A percentile compares a stretch with the other conserved stretches of the same genome.
Conservation (phyloP, 768 basidiomycete genomes). For the Auriscalpium orientale region DNA sequence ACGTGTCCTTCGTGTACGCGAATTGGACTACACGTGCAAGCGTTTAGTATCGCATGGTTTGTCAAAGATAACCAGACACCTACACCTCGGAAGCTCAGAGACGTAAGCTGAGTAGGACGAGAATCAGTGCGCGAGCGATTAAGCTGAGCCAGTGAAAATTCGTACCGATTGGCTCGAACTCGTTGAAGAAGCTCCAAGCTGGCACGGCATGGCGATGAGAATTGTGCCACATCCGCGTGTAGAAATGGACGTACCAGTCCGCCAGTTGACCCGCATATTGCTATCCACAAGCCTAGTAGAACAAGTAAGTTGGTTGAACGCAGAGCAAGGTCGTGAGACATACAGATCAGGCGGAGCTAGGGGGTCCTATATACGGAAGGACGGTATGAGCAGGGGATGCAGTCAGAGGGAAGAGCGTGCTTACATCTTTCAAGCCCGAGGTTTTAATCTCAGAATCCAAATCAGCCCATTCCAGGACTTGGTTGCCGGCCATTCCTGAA, state of each 20-base stretch:
- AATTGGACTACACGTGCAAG: slow-evolving; percentile 2
- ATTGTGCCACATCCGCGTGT: too few relatives aligned
- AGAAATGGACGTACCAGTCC: slow-evolving; percentile 18
- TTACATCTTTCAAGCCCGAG: slow-evolving; percentile 21
- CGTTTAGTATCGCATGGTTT: too few relatives aligned
- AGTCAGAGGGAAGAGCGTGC: too few relatives aligned
- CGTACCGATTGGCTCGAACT: slow-evolving; percentile 24
- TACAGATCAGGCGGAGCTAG: slow-evolving; percentile 32
- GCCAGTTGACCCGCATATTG: slow-evolving; percentile 35
- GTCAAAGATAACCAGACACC: background rate
- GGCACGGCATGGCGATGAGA: slow-evolving; percentile 5
- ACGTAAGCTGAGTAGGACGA: slow-evolving; percentile 19
- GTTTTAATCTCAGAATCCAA: slow-evolving; percentile 25
- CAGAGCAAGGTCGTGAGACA: slow-evolving; percentile 7
- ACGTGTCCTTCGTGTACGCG: slow-evolving; percentile 9
- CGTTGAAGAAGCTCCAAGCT: slow-evolving; percentile 18
- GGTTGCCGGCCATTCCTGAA: slow-evolving; percentile 22
- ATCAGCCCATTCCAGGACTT: slow-evolving; percentile 25
- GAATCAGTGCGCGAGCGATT: background rate
- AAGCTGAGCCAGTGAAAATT: too few relatives aligned
- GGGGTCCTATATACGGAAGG: slow-evolving; percentile 16
- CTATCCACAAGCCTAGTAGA: slow-evolving; percentile 25
- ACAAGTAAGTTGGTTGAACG: background rate
- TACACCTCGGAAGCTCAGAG: slow-evolving; percentile 25
- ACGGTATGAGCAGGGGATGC: too few relatives aligned